These are phyloP conservation scores for Aspergillus taichungensis DNA, from an alignment of 495 filamentous ascomycete species.

Conservation along the genomic window DNA sequence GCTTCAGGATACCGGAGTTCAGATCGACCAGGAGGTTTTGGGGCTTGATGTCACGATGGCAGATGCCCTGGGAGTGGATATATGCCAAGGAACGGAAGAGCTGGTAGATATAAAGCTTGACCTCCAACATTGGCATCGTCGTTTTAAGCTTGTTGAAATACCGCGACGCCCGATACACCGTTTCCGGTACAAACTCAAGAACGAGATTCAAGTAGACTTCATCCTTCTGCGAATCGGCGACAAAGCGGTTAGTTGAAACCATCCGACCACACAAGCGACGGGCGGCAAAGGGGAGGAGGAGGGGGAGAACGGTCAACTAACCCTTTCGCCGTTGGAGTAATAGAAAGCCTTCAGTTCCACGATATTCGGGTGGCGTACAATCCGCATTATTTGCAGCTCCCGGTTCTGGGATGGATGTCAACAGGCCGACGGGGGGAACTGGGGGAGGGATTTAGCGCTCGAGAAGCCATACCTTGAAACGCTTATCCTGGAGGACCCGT, in stretches of 20 bases:
- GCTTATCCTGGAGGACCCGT: slow-evolving; percentile 94
- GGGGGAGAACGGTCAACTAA: slow-evolving; percentile 40
- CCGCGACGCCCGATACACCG: slow-evolving; percentile 94
- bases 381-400: slow-evolving; percentile 98
- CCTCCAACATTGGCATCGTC: slow-evolving; percentile 96
- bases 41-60: slow-evolving; percentile 98
- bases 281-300: slow-evolving; percentile 1
- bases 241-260: background rate
- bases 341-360: slow-evolving; percentile 99
- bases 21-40: slow-evolving; percentile 95
- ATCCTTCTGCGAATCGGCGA: slow-evolving; percentile 63
- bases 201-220: slow-evolving; percentile 99
- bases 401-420: slow-evolving; percentile 65
- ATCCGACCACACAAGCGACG: no score
- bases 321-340: slow-evolving; percentile 96
- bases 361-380: slow-evolving; percentile 96
- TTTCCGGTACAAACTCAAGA: slow-evolving; percentile 96
- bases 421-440: background rate
- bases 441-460: background rate
- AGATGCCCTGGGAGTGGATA: slow-evolving; percentile 99
- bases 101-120: slow-evolving; percentile 99
- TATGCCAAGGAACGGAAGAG: slow-evolving; percentile 97
- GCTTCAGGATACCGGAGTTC: slow-evolving; percentile 81
- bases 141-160: slow-evolving; percentile 99
- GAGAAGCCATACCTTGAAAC: slow-evolving; percentile 72